Evolutionary conservation across 805 yeast genomes (phyloP), one percentile per base, ranked within the genome.

Genomic region (Lipomyces yamanashiensis): DNA sequence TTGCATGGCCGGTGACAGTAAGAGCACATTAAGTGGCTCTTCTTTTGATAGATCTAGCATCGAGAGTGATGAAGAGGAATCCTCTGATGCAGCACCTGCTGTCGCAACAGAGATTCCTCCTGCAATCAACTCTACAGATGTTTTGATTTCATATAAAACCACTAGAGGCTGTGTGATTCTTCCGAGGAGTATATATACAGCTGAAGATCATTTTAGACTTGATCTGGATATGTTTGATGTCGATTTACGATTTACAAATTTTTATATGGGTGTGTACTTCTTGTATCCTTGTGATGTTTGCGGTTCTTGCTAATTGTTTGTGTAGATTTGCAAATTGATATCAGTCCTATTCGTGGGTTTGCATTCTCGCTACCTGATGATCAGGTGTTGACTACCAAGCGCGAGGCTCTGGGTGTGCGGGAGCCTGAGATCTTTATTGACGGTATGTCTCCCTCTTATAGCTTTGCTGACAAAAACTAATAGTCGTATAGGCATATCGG

Each of bases 181-280:
- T 6, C 99, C 99, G 0, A 83, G 83, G 13, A 83, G 86, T 62
- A 75, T 91, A 8, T 92, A 90, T 72, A 86, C 87, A 61, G 80
- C 86, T 43, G 77, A 81, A 13, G 81, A 88, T 0, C 87, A 86
- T 71, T 70, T 89, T 23, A 85, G 88, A 0, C 73, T 92, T 0
- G 80, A 81, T 47, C 86, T 91, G 70, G 86, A 87, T 23, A 79
- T 81, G 19, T 77, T 92, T 49, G 90, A 86, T 66, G 82, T 90
- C 34, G 98, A 92, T 73, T 79, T 90, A n/a, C 79, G 98, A 60
- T 88, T 91, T 75, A 88, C 93, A 17, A 89, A 91, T 70, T 95
- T 89, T 74, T 95, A 93, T 72, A 92, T 95, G 97, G 97, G 72
- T 70, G 67, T 34, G 71, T 44, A 8, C 0, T 13, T n/a, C 8